A percentile compares a stretch with the other conserved stretches of the same genome.
These are phyloP conservation scores for Fraxinus pennsylvanica DNA, from an alignment of 257 asterid species.

Conservation along the genomic window DNA sequence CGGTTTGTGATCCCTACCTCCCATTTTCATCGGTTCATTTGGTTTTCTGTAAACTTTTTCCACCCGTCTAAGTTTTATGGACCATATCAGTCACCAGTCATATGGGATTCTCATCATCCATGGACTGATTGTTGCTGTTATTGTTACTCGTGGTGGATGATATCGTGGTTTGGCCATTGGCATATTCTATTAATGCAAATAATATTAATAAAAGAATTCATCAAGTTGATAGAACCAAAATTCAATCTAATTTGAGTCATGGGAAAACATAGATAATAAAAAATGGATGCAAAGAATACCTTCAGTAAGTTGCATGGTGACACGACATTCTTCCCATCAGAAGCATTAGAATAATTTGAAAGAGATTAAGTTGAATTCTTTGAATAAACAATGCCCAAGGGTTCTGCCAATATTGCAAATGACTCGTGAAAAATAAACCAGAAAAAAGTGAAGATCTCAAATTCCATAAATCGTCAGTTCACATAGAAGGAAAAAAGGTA, in stretches of 20 bases:
- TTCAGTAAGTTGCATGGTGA: constrained; percentile 71
- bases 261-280: constrained; percentile 4
- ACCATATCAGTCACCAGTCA: too few species aligned
- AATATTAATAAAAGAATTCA: neutral
- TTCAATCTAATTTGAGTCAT: constrained; percentile 6
- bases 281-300: constrained; percentile 38
- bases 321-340: constrained; percentile 43
- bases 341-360: constrained; percentile 38
- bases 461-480: neutral
- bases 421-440: constrained; percentile 57
- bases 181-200: constrained; percentile 28
- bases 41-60: too few species aligned
- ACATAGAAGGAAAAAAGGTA: too few species aligned
- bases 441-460: constrained; percentile 28
- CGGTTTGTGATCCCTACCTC: too few species aligned
- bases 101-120: too few species aligned
- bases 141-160: constrained; percentile 15
- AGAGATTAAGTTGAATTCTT: constrained; percentile 42
- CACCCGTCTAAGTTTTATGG: too few species aligned
- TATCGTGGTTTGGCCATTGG: constrained; percentile 32
- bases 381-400: constrained; percentile 58
- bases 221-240: constrained; percentile 7
- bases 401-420: constrained; percentile 52
- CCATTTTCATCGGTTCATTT: too few species aligned
- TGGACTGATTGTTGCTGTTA: too few species aligned